Conservation (phyloP, 2,329 filamentous ascomycete species). For the Colletotrichum endophyticum region DNA sequence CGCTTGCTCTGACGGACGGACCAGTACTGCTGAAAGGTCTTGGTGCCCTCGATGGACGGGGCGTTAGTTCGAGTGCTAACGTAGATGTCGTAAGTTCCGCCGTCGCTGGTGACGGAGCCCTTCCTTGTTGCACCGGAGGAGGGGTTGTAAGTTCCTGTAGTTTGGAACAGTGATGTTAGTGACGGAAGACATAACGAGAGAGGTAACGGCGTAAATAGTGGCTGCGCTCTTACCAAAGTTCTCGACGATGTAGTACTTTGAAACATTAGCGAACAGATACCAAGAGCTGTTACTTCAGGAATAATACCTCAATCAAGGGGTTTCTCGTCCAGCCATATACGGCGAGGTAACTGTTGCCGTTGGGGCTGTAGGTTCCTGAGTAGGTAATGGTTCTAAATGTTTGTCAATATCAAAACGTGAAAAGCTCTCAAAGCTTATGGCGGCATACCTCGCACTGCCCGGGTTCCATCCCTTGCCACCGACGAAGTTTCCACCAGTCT, state of each 20-base stretch:
- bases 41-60: conserved; percentile 58
- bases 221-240: not conserved
- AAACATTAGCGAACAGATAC: accelerated
- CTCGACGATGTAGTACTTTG: conserved; percentile 12
- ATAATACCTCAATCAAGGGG: conserved; percentile 24
- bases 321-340: conserved; percentile 42
- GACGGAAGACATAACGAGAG: too few species aligned
- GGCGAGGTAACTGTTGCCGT: conserved; percentile 42
- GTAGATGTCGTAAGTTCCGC: conserved; percentile 58
- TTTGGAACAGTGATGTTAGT: not conserved
- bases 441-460: conserved; percentile 49
- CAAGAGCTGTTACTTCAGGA: not conserved
- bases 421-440: conserved; percentile 3
- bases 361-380: conserved; percentile 39
- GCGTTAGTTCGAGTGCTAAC: conserved; percentile 52
- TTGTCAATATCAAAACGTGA: too few species aligned
- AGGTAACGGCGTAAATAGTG: too few species aligned
- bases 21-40: conserved; percentile 61
- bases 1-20: conserved; percentile 52
- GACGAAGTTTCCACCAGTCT: conserved; percentile 55
- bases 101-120: conserved; percentile 56
- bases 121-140: conserved; percentile 36
- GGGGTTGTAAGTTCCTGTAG: conserved; percentile 11
- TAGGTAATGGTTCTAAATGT: conserved; percentile 33
- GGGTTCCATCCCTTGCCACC: conserved; percentile 65